Evolutionary conservation across 148 eudicot species (phyloP).

Genomic region (Heliosperma pusillum): DNA sequence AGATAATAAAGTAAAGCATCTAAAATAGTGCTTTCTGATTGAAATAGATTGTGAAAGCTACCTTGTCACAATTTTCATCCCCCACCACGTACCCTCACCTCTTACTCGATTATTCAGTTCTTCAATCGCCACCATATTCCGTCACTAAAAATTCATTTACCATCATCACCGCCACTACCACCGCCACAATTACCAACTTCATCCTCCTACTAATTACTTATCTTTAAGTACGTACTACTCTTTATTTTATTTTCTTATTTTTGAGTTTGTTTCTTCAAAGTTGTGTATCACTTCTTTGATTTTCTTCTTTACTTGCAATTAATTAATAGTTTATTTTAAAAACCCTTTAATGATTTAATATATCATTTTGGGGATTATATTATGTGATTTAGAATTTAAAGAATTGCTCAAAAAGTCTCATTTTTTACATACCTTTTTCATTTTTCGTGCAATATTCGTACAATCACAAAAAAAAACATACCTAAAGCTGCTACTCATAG

Average conservation of each 20-base stretch:
- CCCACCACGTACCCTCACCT: not conserved
- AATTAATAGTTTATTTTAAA: not conserved
- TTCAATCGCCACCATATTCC: not conserved
- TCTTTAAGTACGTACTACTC: not conserved
- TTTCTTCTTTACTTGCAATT: not conserved
- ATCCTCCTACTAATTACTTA: too few relatives aligned
- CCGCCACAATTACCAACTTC: too few relatives aligned
- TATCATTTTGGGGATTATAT: slow-evolving; percentile 9
- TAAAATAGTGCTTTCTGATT: slow-evolving; percentile 11
- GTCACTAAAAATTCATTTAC: not conserved
- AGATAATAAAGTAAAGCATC: slow-evolving; percentile 11
- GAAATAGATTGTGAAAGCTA: slow-evolving; percentile 15
- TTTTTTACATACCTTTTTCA: not conserved
- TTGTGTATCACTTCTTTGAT: not conserved
- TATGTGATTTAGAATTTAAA: not conserved
- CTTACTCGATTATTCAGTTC: not conserved
- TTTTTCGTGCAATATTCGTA: not conserved
- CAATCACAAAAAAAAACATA: not conserved
- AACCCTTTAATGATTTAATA: not conserved
- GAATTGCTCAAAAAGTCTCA: not conserved
- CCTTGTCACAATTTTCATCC: not conserved
- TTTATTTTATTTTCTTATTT: not conserved
- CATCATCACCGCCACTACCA: slow-evolving; percentile 25
- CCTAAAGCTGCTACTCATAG: not conserved
- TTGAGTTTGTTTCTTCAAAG: not conserved